Evolutionary conservation across 2,329 filamentous ascomycete species (phyloP), one percentile per base, ranked within the genome.

Genomic region (Cladosporium sp.): DNA sequence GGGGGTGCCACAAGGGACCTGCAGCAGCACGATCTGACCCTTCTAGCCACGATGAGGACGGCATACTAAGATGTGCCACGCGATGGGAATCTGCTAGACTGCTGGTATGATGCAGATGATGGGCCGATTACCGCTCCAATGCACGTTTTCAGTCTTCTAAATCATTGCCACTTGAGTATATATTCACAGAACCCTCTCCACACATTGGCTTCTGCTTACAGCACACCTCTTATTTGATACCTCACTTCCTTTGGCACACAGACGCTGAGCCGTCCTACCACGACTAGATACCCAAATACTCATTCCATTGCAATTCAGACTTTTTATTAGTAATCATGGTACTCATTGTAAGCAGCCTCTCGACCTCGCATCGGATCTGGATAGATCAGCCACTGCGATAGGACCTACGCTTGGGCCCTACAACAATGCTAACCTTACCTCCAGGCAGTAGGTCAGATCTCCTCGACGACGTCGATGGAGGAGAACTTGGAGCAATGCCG

Each of bases 391-490:
- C 22, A 4, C 9, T 27, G 22, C 9, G 9, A 27, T 9, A 27
- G 9, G 22, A 27, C 22, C 4, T 27, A 4, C 4, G 4, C 22
- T 9, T 9, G 9, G 9, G 22, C 22, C n/a, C 11, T 12, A 15
- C 32, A 7, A 34, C 24, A 11, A 34, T 30, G 15, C 44, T 48
- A 27, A 48, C 44, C 12, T 17, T 2, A 2, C 18, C 9, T 6
- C 7, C 36, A 95, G 89, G 90, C 90, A 58, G 78, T 96, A 40
- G 91, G 90, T 29, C 92, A 96, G 71, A 82, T 96, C 70, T 91
- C 89, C 72, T 91, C 90, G 32, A 95, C 89, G 52, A 78, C 84
- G 54, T 87, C 81, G 56, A 83, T 93, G 75, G 71, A 80, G 57
- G 80, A 86, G 62, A 97, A 96, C 68, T 81, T 96, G 39, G 74